Evolutionary conservation across 2,329 filamentous ascomycete species (phyloP), one percentile per base, ranked within the genome.

Genomic region (Domatiomyces catenatus): DNA sequence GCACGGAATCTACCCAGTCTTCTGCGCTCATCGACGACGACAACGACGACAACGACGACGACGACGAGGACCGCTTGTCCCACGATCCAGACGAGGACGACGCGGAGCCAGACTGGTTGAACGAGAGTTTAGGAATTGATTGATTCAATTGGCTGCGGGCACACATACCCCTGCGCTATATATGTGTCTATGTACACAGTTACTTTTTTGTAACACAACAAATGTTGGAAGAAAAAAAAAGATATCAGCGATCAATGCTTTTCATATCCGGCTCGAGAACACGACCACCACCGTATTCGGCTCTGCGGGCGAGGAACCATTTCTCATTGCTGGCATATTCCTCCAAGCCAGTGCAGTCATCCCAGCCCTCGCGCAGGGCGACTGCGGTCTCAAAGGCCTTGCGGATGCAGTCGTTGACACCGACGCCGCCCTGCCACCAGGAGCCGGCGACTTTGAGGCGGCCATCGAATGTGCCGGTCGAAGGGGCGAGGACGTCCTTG

Each of bases 61-160:
- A 39, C 15, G 69, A 0, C 79, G 75, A 4, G 60, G 80, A 39
- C 32, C 32, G 32, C 46, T 63, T 77, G 6, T 76, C 77, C 1
- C 74, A 81, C 57, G 79, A 82, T 58, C 78, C 79, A 0, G 79
- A 81, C 28, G 79, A 82, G 57, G 76, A 80, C 47, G 78, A 81
- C 60, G 77, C 77, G 2, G 77, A 81, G 55, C 79, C 79, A 2
- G 77, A 81, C 44, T 82, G 79, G 79, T 62, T 82, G 46, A 63
- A 73, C 55, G 51, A 54, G 39, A 56, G 54, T 39, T 44, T 58
- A 7, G 56, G 56, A 17, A 39, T 39, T 15, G 32, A 39, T 39
- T 39, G 32, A 39, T 39, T 24, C 22, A 6, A 24, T 24, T 24
- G 22, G 6, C 6, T 6, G 6, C 6, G 22, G 32, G 12, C 12